phyloP scores from a whole-genome alignment of 495 filamentous ascomycete genomes.

The Pseudoneurospora amorphoporcata region DNA sequence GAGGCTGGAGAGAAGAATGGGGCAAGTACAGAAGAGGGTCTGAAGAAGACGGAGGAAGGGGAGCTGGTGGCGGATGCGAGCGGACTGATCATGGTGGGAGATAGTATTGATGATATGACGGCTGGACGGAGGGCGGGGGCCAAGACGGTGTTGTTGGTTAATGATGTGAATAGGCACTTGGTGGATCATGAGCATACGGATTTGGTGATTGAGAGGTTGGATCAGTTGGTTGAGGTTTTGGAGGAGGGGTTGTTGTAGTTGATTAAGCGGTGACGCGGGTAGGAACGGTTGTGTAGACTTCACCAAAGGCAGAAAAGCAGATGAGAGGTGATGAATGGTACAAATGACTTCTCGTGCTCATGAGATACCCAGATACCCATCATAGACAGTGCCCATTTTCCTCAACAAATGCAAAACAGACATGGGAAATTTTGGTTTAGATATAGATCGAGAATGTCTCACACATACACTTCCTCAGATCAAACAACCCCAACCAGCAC shows the following conservation, averaged over 20 bases:
- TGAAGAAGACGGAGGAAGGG: conserved; percentile 7
- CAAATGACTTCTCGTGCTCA: neutral
- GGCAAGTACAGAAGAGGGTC: conserved; percentile 1
- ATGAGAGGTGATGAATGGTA: neutral
- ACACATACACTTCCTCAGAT: neutral
- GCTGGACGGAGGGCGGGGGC: conserved; percentile 77
- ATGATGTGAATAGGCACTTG: conserved; percentile 66
- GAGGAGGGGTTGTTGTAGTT: conserved; percentile 53
- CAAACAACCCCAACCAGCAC: neutral
- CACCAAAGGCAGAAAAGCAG: too few relatives aligned
- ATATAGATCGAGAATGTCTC: neutral
- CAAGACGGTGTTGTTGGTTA: conserved; percentile 78
- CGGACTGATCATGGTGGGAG: conserved; percentile 56
- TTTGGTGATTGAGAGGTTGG: conserved; percentile 50
- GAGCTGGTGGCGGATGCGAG: conserved; percentile 37
- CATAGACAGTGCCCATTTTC: neutral
- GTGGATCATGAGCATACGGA: conserved; percentile 72
- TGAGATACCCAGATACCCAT: neutral
- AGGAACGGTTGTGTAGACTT: too few relatives aligned
- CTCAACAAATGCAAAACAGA: neutral
- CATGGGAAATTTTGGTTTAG: neutral
- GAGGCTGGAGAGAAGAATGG: conserved; percentile 1
- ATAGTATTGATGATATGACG: conserved; percentile 90
- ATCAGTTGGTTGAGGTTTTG: conserved; percentile 61
- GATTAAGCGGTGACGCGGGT: too few relatives aligned